These are phyloP conservation scores for Camelina sativa DNA, from an alignment of 345 rosid genomes.

Conservation along the genomic window DNA sequence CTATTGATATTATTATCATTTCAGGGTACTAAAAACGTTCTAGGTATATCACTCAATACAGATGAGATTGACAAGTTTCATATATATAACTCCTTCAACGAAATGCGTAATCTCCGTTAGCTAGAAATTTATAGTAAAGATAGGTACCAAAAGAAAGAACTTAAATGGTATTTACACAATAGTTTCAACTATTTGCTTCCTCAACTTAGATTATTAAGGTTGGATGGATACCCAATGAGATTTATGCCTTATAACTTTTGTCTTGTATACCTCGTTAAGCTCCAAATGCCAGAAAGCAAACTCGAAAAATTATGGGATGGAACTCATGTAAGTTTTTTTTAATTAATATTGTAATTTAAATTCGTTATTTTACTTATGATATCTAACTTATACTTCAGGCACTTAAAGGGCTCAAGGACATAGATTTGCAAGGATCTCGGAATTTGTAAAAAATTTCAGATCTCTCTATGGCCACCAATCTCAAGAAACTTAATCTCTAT, in stretches of 20 bases:
- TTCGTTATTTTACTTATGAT: too few relatives aligned
- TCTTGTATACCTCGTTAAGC: conserved; percentile 6
- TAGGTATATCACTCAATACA: too few relatives aligned
- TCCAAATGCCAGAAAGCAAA: neutral
- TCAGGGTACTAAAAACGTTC: too few relatives aligned
- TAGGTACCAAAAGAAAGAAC: too few relatives aligned
- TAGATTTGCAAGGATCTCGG: neutral
- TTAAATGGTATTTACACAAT: neutral
- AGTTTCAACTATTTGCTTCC: conserved; percentile 10
- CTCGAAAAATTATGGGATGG: conserved; percentile 34
- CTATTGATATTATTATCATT: too few relatives aligned
- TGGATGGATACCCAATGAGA: conserved; percentile 4
- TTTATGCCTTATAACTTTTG: too few relatives aligned
- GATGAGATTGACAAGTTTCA: too few relatives aligned
- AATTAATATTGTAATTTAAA: neutral
- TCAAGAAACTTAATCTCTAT: neutral
- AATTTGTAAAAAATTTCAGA: neutral
- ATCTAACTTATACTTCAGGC: neutral
- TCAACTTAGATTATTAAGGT: conserved; percentile 9
- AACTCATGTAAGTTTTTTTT: conserved; percentile 15
- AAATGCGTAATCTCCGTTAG: too few relatives aligned
- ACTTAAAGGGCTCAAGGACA: neutral
- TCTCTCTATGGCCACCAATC: conserved; percentile 2
- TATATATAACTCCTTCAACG: too few relatives aligned
- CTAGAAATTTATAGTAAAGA: too few relatives aligned